A percentile compares a stretch with the other conserved stretches of the same genome.
phyloP scores from a whole-genome alignment of 495 filamentous ascomycete genomes.

The Aspergillus bridgeri region DNA sequence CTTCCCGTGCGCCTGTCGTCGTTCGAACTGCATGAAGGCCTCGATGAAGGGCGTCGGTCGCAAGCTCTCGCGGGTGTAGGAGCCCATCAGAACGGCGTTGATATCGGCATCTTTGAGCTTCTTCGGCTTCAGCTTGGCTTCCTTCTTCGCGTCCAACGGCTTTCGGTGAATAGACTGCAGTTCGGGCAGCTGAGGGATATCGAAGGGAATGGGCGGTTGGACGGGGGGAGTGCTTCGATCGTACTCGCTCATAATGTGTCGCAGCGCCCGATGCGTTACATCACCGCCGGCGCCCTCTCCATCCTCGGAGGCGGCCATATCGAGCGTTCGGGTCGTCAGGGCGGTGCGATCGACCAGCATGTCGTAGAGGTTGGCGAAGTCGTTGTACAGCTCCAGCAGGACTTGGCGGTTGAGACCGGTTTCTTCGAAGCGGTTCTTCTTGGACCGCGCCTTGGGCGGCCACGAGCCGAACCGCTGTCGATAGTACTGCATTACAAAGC shows the following conservation, averaged over 20 bases:
- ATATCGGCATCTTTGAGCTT: slow-evolving; percentile 79
- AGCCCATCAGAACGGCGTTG: slow-evolving; percentile 63
- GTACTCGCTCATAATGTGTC: slow-evolving; percentile 77
- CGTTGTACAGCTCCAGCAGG: slow-evolving; percentile 76
- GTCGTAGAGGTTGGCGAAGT: slow-evolving; percentile 85
- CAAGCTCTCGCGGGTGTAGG: slow-evolving; percentile 71
- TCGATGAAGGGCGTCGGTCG: slow-evolving; percentile 66
- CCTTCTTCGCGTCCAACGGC: slow-evolving; percentile 63
- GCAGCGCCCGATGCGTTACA: slow-evolving; percentile 52
- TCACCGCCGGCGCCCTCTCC: slow-evolving; percentile 42
- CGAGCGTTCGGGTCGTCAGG: slow-evolving; percentile 52
- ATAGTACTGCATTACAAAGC: slow-evolving; percentile 72
- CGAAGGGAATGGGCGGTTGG: slow-evolving; percentile 86
- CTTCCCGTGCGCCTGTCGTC: slow-evolving; percentile 67
- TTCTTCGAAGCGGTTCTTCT: slow-evolving; percentile 88
- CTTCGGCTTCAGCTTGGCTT: slow-evolving; percentile 58
- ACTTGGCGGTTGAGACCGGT: slow-evolving; percentile 81
- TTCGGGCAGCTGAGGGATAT: slow-evolving; percentile 73
- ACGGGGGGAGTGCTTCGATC: slow-evolving; percentile 86
- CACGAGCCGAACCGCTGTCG: slow-evolving; percentile 83
- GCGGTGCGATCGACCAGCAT: slow-evolving; percentile 71
- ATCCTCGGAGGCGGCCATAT: slow-evolving; percentile 35
- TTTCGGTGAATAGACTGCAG: slow-evolving; percentile 59
- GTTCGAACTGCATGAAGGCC: slow-evolving; percentile 79
- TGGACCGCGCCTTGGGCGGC: slow-evolving; percentile 87